These are phyloP conservation scores for Agrocybe praecox DNA, from an alignment of 768 basidiomycete genomes.

Conservation along the genomic window DNA sequence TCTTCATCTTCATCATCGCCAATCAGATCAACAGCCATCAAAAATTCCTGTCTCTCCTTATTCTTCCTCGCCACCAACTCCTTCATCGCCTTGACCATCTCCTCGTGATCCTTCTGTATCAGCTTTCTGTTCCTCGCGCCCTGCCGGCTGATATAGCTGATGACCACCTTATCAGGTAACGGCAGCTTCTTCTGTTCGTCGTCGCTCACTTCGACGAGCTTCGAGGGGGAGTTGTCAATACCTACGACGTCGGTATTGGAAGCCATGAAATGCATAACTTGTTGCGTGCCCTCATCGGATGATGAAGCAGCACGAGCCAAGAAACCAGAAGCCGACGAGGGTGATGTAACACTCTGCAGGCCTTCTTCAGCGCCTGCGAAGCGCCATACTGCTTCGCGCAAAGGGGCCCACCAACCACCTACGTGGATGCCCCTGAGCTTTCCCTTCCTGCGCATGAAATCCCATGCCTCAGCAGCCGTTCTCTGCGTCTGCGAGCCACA, in stretches of 20 bases:
- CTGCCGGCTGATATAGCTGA: conserved; percentile 78
- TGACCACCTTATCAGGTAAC: conserved; percentile 54
- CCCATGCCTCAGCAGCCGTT: conserved; percentile 70
- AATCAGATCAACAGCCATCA: conserved; percentile 12
- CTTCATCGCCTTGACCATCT: conserved; percentile 52
- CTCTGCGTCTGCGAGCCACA: conserved; percentile 71
- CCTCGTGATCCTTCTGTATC: conserved; percentile 54
- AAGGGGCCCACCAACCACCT: conserved; percentile 80
- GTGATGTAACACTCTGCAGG: neutral
- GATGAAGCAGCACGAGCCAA: neutral
- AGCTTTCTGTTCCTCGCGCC: conserved; percentile 50
- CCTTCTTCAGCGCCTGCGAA: conserved; percentile 53
- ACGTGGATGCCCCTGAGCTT: conserved; percentile 41
- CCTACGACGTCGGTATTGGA: conserved; percentile 16
- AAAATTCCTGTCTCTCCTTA: conserved; percentile 20
- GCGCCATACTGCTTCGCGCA: conserved; percentile 64
- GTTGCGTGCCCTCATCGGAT: neutral
- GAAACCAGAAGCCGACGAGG: neutral
- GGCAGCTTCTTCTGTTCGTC: conserved; percentile 33
- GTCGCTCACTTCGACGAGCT: conserved; percentile 19
- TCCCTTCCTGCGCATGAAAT: conserved; percentile 42
- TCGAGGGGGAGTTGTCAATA: conserved; percentile 2
- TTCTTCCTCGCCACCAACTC: conserved; percentile 47
- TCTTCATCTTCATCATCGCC: conserved; percentile 7
- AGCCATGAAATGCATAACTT: conserved; percentile 8